Evolutionary conservation across 2,329 filamentous ascomycete species (phyloP).

Genomic region (Fusarium avenaceum): DNA sequence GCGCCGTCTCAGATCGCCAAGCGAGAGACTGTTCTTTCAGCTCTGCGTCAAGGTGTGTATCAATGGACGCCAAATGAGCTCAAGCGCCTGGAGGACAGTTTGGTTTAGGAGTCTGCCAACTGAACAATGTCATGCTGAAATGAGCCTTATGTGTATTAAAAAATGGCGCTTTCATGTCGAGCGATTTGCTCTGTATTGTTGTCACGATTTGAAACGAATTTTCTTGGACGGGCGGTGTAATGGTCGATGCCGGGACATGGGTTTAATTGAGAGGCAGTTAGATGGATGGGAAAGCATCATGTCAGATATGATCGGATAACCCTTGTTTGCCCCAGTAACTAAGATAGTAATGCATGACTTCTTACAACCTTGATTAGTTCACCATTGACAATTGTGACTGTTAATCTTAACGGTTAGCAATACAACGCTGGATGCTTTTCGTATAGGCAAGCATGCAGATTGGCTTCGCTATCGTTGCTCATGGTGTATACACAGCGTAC

Average conservation of each 20-base stretch:
- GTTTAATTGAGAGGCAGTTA: constrained; percentile 51
- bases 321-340: constrained; percentile 39
- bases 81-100: constrained; percentile 52
- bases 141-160: constrained; percentile 24
- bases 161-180: constrained; percentile 46
- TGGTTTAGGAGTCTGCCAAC: constrained; percentile 50
- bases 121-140: constrained; percentile 41
- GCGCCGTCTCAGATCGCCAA: constrained; percentile 48
- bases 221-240: constrained; percentile 54
- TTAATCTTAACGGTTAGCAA: neutral
- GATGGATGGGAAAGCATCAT: constrained; percentile 45
- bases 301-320: constrained; percentile 46
- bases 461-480: neutral
- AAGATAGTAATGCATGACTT: constrained; percentile 25
- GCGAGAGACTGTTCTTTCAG: constrained; percentile 51
- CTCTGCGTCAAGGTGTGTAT: constrained; percentile 53
- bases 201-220: constrained; percentile 53
- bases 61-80: constrained; percentile 53
- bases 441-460: no score
- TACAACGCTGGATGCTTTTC: neutral
- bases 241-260: constrained; percentile 49
- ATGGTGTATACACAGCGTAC: neutral
- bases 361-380: neutral
- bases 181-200: constrained; percentile 51
- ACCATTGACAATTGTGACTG: neutral